phyloP scores from a whole-genome alignment of 2,329 filamentous ascomycete species.

The Cytospora chrysosperma region DNA sequence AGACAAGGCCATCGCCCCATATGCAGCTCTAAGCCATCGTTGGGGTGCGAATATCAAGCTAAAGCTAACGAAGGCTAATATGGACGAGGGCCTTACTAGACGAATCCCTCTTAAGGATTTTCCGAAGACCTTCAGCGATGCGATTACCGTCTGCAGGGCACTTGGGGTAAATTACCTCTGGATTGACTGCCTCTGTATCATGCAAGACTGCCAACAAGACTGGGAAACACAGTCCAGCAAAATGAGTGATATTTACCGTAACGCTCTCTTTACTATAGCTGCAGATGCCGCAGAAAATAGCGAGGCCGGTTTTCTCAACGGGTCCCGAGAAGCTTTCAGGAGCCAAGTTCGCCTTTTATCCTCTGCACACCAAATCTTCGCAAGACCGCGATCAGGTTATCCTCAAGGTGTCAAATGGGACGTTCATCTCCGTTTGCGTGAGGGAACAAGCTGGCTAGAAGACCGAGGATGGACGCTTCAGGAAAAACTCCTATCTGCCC shows the following conservation, averaged over 20 bases:
- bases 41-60: background rate
- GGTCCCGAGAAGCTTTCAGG: background rate
- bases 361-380: background rate
- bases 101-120: background rate
- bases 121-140: background rate
- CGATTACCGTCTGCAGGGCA: background rate
- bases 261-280: background rate
- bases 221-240: background rate
- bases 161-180: background rate
- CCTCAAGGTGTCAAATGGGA: too few relatives aligned
- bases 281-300: background rate
- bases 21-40: background rate
- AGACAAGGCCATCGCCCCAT: background rate
- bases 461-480: background rate
- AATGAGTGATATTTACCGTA: background rate
- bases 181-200: constrained; percentile 8
- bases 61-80: background rate
- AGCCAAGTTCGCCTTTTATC: background rate
- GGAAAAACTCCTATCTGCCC: background rate
- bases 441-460: background rate
- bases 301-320: background rate
- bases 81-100: background rate
- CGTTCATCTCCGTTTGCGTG: background rate
- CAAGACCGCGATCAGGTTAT: too few relatives aligned
- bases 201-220: background rate